phyloP scores from a whole-genome alignment of 2,329 filamentous ascomycete genomes.

The Cladosporium sp. region DNA sequence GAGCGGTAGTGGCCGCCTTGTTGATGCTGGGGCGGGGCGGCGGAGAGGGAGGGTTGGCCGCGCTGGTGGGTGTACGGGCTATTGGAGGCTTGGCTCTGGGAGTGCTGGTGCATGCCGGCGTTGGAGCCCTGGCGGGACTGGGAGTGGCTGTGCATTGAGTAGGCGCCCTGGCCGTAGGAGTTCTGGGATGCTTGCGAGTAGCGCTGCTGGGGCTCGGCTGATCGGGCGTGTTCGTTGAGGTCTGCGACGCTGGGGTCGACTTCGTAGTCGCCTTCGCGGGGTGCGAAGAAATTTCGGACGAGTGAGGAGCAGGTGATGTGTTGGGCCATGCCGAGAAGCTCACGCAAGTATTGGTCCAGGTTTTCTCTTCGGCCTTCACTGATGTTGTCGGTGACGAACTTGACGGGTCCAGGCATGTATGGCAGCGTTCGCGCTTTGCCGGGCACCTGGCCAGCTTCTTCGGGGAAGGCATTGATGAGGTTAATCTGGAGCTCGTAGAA shows the following conservation, averaged over 20 bases:
- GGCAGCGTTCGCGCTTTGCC: slow-evolving; percentile 71
- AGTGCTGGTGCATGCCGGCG: slow-evolving; percentile 17
- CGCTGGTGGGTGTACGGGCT: slow-evolving; percentile 18
- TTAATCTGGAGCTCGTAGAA: slow-evolving; percentile 99
- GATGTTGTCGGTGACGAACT: slow-evolving; percentile 96
- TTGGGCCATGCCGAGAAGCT: slow-evolving; percentile 71
- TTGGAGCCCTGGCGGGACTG: slow-evolving; percentile 18
- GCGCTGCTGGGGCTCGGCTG: slow-evolving; percentile 56
- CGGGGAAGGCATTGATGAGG: slow-evolving; percentile 82
- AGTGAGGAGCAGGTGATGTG: slow-evolving; percentile 81
- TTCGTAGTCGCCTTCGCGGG: slow-evolving; percentile 86
- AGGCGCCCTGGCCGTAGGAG: slow-evolving; percentile 18
- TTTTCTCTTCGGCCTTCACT: slow-evolving; percentile 89
- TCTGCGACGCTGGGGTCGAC: slow-evolving; percentile 64
- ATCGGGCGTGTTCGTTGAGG: slow-evolving; percentile 61
- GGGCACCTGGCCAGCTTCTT: slow-evolving; percentile 82
- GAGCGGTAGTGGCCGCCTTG: slow-evolving; percentile 22
- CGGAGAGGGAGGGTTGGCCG: slow-evolving; percentile 15
- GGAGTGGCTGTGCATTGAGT: slow-evolving; percentile 17
- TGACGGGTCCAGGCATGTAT: slow-evolving; percentile 97
- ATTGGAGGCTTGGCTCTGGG: slow-evolving; percentile 13
- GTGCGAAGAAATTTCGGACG: slow-evolving; percentile 85
- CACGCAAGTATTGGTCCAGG: slow-evolving; percentile 91
- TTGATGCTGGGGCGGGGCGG: slow-evolving; percentile 14
- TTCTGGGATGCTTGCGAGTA: slow-evolving; percentile 32